Evolutionary conservation across 192 early-diverging fungal genomes (phyloP).

Genomic region (Phycomyces blakesleeanus): DNA sequence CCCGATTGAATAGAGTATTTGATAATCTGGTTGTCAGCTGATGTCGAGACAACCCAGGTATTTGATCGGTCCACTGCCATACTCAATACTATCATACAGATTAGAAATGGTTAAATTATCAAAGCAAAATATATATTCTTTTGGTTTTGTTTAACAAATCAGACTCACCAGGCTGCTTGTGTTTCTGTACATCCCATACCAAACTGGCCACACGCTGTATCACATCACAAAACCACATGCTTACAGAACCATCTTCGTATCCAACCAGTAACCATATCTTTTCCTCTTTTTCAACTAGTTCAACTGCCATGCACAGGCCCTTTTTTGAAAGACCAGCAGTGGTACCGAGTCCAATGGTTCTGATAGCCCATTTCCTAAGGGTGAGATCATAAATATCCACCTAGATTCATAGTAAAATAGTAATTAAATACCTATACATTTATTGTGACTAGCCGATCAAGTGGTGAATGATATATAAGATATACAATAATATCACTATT

Average conservation of each 20-base stretch:
- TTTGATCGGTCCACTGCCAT: neutral
- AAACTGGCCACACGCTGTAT: neutral
- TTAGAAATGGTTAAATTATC: neutral
- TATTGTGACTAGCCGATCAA: neutral
- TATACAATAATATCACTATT: no score
- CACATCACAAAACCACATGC: slow-evolving; percentile 12
- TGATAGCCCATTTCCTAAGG: slow-evolving; percentile 1
- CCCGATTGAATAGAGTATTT: slow-evolving; percentile 12
- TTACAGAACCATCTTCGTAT: slow-evolving; percentile 12
- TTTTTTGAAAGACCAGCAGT: neutral
- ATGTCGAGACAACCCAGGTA: slow-evolving; percentile 11
- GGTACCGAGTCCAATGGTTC: slow-evolving; percentile 10
- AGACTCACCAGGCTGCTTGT: slow-evolving; percentile 22
- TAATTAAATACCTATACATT: neutral
- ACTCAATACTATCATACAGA: slow-evolving; percentile 12
- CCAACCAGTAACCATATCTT: slow-evolving; percentile 10
- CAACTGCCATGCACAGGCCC: slow-evolving; percentile 28
- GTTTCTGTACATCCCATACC: slow-evolving; percentile 21
- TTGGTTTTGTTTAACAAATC: neutral
- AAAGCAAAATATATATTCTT: neutral
- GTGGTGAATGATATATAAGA: neutral
- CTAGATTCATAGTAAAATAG: no score
- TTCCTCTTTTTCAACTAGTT: slow-evolving; percentile 5
- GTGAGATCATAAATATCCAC: slow-evolving; percentile 30
- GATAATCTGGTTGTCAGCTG: slow-evolving; percentile 22